Evolutionary conservation across 2,329 filamentous ascomycete species (phyloP), one percentile per base, ranked within the genome.

Genomic region (Pseudogymnoascus sp.): DNA sequence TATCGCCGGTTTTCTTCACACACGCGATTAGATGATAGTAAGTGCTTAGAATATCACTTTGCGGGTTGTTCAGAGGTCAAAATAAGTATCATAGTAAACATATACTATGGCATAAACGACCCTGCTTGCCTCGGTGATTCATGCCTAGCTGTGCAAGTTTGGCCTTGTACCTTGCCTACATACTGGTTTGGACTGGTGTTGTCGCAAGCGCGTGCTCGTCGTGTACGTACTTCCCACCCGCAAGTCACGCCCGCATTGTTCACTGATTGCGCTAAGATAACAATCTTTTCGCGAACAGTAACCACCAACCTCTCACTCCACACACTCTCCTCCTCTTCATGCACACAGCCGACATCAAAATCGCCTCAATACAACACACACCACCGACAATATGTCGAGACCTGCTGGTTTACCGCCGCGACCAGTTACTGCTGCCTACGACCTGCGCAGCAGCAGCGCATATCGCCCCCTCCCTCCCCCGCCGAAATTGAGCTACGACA

Each of bases 231-330:
- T n/a, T 56, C 6, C 50, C 50, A 35, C 29, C 50, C 16, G 21
- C 29, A 56, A 29, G 50, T 35, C 50, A 56, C 50, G 50, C 50
- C 50, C 50, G 50, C 50, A 56, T 56, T 56, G 31, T 56, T 61
- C 33, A 31, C 59, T 31, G 59, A 61, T 61, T 40, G 59, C 59
- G 59, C 59, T 61, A 61, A 61, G 59, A 61, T 61, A 61, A 61
- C 59, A 56, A 56, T 56, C 50, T 42, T 61, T 61, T 61, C 38
- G 35, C 59, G 35, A 61, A 38, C 26, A 13, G 26, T 14, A 26
- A 29, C 59, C 59, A 40, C 59, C 19, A 24, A 40, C 35, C 33
- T 38, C 31, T 38, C 59, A 24, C 33, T 40, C n/a, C 33, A 40
- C 31, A 59, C 59, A 11, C n/a, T 38, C 38, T 26, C 19, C 33